A percentile compares a stretch with the other conserved stretches of the same genome.
These are phyloP conservation scores for Termitomyces sp. DNA, from an alignment of 768 basidiomycete species.

Conservation along the genomic window DNA sequence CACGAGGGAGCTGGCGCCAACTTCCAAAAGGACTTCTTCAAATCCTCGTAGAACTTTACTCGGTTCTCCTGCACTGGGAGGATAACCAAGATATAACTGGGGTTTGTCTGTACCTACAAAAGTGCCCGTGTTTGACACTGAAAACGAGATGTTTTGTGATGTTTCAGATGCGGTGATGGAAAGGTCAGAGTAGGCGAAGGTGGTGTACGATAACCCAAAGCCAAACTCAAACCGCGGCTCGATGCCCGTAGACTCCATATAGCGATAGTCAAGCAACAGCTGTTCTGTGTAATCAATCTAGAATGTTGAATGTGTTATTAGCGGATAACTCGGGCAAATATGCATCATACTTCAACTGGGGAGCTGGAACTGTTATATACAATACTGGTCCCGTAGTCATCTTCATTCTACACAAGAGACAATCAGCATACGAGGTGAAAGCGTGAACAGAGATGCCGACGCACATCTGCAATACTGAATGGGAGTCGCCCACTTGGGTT, in stretches of 20 bases:
- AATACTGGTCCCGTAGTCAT: conserved; percentile 39
- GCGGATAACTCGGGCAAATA: not conserved
- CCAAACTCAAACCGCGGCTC: conserved; percentile 63
- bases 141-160: conserved; percentile 35
- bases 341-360: conserved; percentile 2
- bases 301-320: not conserved
- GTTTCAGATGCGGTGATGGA: conserved; percentile 31
- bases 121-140: conserved; percentile 42
- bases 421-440: not conserved
- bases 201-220: conserved; percentile 72
- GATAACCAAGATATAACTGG: conserved; percentile 50
- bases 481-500: conserved; percentile 76
- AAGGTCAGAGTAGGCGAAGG: conserved; percentile 58
- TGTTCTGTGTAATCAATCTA: conserved; percentile 67
- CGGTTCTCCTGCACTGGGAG: conserved; percentile 42
- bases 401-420: conserved; percentile 26
- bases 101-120: conserved; percentile 49
- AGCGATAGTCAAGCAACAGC: conserved; percentile 62
- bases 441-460: not conserved
- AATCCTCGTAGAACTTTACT: conserved; percentile 49
- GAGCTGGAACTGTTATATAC: conserved; percentile 33
- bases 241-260: conserved; percentile 53
- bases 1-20: conserved; percentile 33
- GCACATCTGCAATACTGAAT: conserved; percentile 69
- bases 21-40: conserved; percentile 38